Evolutionary conservation across 1,139 yeast species (phyloP), one percentile per base, ranked within the genome.

Genomic region (Kodamaea plutei): DNA sequence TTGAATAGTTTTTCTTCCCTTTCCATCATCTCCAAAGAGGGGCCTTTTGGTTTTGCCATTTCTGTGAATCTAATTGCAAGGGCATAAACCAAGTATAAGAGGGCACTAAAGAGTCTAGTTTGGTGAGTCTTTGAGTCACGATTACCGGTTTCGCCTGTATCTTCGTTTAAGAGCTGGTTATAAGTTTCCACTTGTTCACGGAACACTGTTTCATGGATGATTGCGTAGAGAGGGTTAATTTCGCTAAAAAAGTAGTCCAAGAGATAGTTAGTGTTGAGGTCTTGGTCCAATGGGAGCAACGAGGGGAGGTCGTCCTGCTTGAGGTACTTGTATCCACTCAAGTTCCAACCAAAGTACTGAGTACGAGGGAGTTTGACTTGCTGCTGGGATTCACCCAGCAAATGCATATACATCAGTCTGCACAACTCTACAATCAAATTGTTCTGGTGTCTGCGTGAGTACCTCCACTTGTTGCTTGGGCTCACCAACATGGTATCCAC

Each of bases 281-380:
- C 28, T 7, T 12, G 34, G 17, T 18, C 47, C n/a, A 51, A 28
- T 6, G 51, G 51, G 4, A 70, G 69, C 3, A 50, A 29, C 4
- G 52, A 48, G 3, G 76, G 73, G 13, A 72, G 49, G 6, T 50
- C 51, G 23, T 68, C 68, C 5, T 65, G 56, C 15, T 53, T 52
- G 12, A 75, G 44, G 45, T 73, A 79, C 40, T 69, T 70, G 13
- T 66, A 66, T 2, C 84, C 84, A 21, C 74, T 64, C 73, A 77
- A 60, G 47, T 79, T 79, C 84, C 84, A 79, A 10, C 82, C 84
- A 45, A 75, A 79, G 39, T 65, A 72, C 46, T 79, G 84, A 12
- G 65, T 56, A 35, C 84, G 52, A 4, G 85, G 85, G 8, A 73
- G 44, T 4, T 58, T 48, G 5, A 76, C 66, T 23, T 58, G 50